These are phyloP conservation scores for Phytophthora boehmeriae DNA, from an alignment of 352 stramenopile species.

Conservation along the genomic window DNA sequence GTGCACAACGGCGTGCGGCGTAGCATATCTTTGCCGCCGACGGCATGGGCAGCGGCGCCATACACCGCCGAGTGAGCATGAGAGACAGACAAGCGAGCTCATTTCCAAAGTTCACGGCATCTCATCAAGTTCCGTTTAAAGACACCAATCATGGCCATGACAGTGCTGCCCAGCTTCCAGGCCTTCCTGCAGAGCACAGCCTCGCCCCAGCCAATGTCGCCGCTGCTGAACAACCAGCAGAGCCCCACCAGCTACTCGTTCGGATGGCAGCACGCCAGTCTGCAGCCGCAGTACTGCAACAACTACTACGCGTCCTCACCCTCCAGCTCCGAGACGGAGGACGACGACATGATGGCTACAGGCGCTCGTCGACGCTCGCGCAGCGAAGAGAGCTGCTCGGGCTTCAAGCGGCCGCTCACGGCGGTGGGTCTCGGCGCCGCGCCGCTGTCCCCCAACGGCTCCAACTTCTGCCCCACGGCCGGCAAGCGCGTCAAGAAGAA, in stretches of 20 bases:
- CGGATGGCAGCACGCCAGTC: constrained; percentile 22
- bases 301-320: constrained; percentile 22
- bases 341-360: constrained; percentile 24
- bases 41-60: not conserved
- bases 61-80: not conserved
- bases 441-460: constrained; percentile 16
- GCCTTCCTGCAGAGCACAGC: constrained; percentile 53
- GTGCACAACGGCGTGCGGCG: constrained; percentile 7
- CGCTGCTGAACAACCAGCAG: constrained; percentile 19
- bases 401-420: constrained; percentile 29
- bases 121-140: constrained; percentile 4
- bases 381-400: constrained; percentile 14
- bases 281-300: constrained; percentile 16
- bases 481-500: constrained; percentile 64
- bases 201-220: constrained; percentile 29
- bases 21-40: constrained; percentile 59
- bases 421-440: constrained; percentile 25
- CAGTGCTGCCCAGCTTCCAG: constrained; percentile 61
- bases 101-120: constrained; percentile 34
- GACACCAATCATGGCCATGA: constrained; percentile 43
- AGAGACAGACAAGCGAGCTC: constrained; percentile 15
- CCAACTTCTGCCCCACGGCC: constrained; percentile 13
- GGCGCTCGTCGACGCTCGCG: constrained; percentile 11
- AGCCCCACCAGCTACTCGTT: constrained; percentile 20
- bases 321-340: constrained; percentile 36